Conservation (phyloP, 179 eudicot genomes). For the Spinacia oleracea region DNA sequence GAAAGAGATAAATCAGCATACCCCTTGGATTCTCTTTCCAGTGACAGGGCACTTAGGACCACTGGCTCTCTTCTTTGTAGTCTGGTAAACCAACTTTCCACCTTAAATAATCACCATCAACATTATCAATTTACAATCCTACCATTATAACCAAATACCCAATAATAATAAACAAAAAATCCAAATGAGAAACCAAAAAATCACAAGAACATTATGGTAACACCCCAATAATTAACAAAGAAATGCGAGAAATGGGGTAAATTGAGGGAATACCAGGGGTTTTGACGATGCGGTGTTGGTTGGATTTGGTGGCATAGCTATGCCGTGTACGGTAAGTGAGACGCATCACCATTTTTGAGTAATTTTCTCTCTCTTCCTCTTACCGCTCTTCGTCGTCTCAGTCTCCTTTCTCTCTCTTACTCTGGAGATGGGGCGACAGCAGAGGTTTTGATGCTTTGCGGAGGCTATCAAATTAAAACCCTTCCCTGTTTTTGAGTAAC, state of each 20-base stretch:
- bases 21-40: constrained; percentile 91
- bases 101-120: constrained; percentile 32
- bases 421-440: constrained; percentile 10
- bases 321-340: constrained; percentile 70
- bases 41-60: constrained; percentile 90
- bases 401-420: constrained; percentile 18
- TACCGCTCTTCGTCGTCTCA: constrained; percentile 5
- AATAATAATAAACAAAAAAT: neutral
- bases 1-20: constrained; percentile 17
- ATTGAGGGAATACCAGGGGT: constrained; percentile 53
- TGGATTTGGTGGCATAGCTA: constrained; percentile 84
- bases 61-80: constrained; percentile 84
- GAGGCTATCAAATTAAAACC: constrained; percentile 20
- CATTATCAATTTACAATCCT: neutral
- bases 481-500: neutral
- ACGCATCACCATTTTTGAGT: constrained; percentile 67
- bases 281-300: constrained; percentile 70
- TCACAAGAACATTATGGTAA: neutral
- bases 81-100: constrained; percentile 71
- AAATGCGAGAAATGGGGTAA: too few species aligned
- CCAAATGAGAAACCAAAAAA: neutral
- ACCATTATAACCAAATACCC: too few species aligned
- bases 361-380: neutral
- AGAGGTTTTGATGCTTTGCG: neutral
- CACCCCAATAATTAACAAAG: neutral